phyloP scores from a whole-genome alignment of 192 early-diverging fungal genomes.

The Coemansia sp. region DNA sequence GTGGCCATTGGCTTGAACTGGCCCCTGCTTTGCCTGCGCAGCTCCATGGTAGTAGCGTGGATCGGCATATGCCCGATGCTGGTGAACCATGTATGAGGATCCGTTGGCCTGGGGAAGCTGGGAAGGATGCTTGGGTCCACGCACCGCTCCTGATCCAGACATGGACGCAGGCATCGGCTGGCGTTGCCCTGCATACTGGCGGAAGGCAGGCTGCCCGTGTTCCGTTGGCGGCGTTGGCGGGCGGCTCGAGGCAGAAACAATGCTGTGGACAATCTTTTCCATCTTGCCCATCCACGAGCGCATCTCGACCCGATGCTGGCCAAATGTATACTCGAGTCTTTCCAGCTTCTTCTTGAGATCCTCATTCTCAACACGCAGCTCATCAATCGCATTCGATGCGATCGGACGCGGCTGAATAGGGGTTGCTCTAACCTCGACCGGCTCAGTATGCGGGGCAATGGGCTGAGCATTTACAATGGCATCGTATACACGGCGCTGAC shows the following conservation, averaged over 20 bases:
- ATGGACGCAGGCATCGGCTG: slow-evolving; percentile 2
- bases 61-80: slow-evolving; percentile 4
- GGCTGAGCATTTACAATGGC: slow-evolving; percentile 6
- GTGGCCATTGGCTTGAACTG: neutral
- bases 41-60: neutral
- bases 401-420: neutral
- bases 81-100: slow-evolving; percentile 2
- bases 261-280: slow-evolving; percentile 24
- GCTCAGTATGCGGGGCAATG: neutral
- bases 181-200: neutral
- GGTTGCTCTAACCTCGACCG: neutral
- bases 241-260: neutral
- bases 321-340: slow-evolving; percentile 34
- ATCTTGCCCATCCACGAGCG: slow-evolving; percentile 44
- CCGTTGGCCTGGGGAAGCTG: neutral
- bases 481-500: slow-evolving; percentile 25
- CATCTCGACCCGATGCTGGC: slow-evolving; percentile 39
- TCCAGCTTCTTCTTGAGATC: slow-evolving; percentile 37
- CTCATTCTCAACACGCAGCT: slow-evolving; percentile 42
- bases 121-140: neutral
- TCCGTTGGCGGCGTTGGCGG: slow-evolving; percentile 2
- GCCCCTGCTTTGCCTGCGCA: neutral
- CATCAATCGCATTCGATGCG: slow-evolving; percentile 7
- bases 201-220: neutral
- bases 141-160: neutral